These are phyloP conservation scores for Ustilago crameri DNA, from an alignment of 1,284 basidiomycete species.

Conservation along the genomic window DNA sequence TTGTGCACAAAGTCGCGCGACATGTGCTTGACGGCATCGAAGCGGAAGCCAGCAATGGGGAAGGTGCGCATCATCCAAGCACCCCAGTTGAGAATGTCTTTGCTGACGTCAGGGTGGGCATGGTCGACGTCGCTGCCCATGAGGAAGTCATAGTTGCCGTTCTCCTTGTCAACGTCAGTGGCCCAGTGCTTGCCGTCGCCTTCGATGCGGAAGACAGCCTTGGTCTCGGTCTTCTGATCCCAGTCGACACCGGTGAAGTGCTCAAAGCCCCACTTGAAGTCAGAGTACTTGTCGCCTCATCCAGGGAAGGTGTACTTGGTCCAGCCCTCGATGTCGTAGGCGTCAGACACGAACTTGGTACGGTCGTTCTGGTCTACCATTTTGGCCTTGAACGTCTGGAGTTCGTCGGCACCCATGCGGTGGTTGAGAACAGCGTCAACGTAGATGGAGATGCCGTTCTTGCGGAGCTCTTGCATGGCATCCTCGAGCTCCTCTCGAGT, in stretches of 20 bases:
- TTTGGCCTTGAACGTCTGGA: constrained; percentile 75
- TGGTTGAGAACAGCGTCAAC: constrained; percentile 73
- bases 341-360: constrained; percentile 33
- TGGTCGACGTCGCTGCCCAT: constrained; percentile 77
- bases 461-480: constrained; percentile 73
- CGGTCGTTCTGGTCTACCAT: constrained; percentile 51
- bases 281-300: constrained; percentile 75
- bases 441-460: constrained; percentile 69
- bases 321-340: constrained; percentile 59
- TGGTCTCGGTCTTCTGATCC: constrained; percentile 77
- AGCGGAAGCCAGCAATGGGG: constrained; percentile 57
- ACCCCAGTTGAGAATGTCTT: constrained; percentile 72
- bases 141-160: constrained; percentile 70
- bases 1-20: constrained; percentile 71
- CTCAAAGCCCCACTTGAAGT: constrained; percentile 71
- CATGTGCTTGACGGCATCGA: constrained; percentile 65
- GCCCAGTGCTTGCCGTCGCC: constrained; percentile 73
- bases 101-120: constrained; percentile 78
- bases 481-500: constrained; percentile 81
- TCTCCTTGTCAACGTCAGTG: constrained; percentile 68
- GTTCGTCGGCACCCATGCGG: constrained; percentile 79
- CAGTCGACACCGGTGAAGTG: constrained; percentile 80
- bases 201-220: constrained; percentile 72
- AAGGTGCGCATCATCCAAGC: constrained; percentile 72
- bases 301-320: constrained; percentile 81